phyloP scores from a whole-genome alignment of 768 basidiomycete species.

The Leccinum obscurum region DNA sequence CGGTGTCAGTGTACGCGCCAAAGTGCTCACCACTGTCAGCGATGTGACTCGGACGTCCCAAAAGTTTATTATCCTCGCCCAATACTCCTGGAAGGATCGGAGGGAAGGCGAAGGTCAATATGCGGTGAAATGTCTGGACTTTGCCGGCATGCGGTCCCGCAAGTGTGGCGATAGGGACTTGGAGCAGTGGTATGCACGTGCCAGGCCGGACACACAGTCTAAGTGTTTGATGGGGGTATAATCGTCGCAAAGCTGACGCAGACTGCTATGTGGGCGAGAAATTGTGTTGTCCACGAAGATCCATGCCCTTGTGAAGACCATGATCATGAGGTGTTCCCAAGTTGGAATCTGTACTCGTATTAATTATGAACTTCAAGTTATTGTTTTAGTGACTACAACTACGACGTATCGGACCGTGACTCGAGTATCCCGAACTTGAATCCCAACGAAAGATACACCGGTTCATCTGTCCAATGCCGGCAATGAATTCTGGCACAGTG shows the following conservation, averaged over 20 bases:
- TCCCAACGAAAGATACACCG: slow-evolving; percentile 64
- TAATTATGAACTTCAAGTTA: neutral
- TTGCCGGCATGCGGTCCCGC: slow-evolving; percentile 61
- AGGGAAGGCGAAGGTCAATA: slow-evolving; percentile 55
- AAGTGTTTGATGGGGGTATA: slow-evolving; percentile 96
- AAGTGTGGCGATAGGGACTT: slow-evolving; percentile 75
- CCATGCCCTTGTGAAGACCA: slow-evolving; percentile 79
- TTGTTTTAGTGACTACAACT: slow-evolving; percentile 80
- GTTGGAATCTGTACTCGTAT: neutral
- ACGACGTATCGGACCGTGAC: slow-evolving; percentile 42
- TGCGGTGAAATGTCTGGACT: slow-evolving; percentile 81
- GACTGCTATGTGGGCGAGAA: slow-evolving; percentile 91
- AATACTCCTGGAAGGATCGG: slow-evolving; percentile 63
- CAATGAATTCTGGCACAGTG: slow-evolving; percentile 28
- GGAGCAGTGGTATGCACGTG: slow-evolving; percentile 81
- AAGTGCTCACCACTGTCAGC: too few species aligned
- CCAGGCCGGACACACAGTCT: too few species aligned
- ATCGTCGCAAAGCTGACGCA: slow-evolving; percentile 75
- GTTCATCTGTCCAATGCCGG: slow-evolving; percentile 61
- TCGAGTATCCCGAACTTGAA: slow-evolving; percentile 66
- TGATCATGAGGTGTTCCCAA: slow-evolving; percentile 68
- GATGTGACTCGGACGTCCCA: slow-evolving; percentile 68
- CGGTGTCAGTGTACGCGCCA: too few species aligned
- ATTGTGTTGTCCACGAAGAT: slow-evolving; percentile 83
- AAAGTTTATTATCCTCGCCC: slow-evolving; percentile 89